Conservation (phyloP, 2,329 filamentous ascomycete species). For the Achaetomium macrosporum region DNA sequence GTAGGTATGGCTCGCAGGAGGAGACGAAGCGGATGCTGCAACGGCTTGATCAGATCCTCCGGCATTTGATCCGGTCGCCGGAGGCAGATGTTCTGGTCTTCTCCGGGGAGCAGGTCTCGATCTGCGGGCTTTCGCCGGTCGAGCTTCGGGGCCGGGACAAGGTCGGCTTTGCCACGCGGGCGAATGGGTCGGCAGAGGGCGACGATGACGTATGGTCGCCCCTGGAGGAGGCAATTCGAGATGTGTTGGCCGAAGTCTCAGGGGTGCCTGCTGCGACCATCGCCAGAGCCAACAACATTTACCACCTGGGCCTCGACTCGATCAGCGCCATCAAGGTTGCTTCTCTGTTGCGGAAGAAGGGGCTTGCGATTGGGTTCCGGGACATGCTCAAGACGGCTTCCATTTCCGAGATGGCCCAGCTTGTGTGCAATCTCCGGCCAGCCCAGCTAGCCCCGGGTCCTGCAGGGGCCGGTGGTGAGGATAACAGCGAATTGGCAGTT, state of each 20-base stretch:
- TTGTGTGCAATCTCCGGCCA: not conserved
- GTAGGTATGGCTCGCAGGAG: constrained; percentile 41
- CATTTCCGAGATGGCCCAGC: constrained; percentile 55
- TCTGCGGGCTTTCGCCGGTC: constrained; percentile 58
- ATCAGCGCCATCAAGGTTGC: constrained; percentile 85
- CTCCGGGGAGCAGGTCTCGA: constrained; percentile 44
- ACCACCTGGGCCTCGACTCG: constrained; percentile 83
- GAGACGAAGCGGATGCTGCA: constrained; percentile 48
- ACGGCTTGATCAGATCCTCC: constrained; percentile 54
- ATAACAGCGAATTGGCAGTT: not conserved
- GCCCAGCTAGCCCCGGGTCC: not conserved
- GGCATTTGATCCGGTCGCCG: constrained; percentile 46
- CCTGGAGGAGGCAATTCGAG: constrained; percentile 36
- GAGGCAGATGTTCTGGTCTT: constrained; percentile 51
- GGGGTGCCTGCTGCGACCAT: constrained; percentile 55
- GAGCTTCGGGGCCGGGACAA: constrained; percentile 9
- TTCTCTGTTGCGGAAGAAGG: constrained; percentile 59
- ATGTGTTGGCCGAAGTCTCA: constrained; percentile 52
- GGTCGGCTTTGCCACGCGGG: not conserved
- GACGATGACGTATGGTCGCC: constrained; percentile 30
- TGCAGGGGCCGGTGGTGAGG: too few relatives aligned
- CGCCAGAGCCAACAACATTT: constrained; percentile 58
- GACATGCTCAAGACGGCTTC: constrained; percentile 64
- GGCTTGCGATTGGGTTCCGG: constrained; percentile 60
- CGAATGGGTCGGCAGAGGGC: not conserved